Percentiles rank a stretch among this genome's conserved stretches.
Evolutionary conservation across 352 stramenopile genomes (phyloP).

Genomic region (Phytophthora colocasiae): DNA sequence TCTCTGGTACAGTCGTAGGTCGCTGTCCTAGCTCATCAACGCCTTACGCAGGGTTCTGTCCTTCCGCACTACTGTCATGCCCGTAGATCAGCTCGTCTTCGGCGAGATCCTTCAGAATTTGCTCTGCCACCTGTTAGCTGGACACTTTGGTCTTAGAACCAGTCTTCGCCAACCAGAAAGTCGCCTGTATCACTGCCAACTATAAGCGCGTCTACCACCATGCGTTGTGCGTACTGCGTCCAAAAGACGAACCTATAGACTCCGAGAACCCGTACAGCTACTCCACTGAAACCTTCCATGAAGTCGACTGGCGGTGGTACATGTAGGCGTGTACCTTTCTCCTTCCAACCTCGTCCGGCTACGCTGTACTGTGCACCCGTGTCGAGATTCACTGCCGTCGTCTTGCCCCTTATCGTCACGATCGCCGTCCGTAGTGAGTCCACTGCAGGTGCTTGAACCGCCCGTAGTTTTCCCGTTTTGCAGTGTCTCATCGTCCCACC

Average conservation of each 20-base stretch:
- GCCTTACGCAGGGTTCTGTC: no score
- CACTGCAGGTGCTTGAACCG: background rate
- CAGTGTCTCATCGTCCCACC: background rate
- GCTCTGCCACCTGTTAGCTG: no score
- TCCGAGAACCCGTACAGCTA: background rate
- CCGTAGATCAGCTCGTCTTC: no score
- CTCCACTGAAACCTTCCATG: conserved; percentile 4
- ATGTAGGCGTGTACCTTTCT: background rate
- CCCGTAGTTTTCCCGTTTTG: background rate
- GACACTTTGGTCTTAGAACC: background rate
- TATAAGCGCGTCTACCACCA: conserved; percentile 4
- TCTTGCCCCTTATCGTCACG: background rate
- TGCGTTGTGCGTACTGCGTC: conserved; percentile 4
- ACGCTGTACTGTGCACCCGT: conserved; percentile 1
- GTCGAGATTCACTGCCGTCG: background rate
- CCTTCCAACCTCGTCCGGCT: background rate
- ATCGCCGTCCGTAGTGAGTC: background rate
- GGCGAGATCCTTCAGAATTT: no score
- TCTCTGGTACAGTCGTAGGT: no score
- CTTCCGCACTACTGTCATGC: accelerated
- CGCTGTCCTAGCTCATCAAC: no score
- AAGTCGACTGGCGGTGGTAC: background rate
- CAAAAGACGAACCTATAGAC: background rate
- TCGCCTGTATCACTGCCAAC: background rate
- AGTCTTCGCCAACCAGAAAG: conserved; percentile 7